phyloP scores from a whole-genome alignment of 768 basidiomycete species.

The Dentipellis sp. region DNA sequence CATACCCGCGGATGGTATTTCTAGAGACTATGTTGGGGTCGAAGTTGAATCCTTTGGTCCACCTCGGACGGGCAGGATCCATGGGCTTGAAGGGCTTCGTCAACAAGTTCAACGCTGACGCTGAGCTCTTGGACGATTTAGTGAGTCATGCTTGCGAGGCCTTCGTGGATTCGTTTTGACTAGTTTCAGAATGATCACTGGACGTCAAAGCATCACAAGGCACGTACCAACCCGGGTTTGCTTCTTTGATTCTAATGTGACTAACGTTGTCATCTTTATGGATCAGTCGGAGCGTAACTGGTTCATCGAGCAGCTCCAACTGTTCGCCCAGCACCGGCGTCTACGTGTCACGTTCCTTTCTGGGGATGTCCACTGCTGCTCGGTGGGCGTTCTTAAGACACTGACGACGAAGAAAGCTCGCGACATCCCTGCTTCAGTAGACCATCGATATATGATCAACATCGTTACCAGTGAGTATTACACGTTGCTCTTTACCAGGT shows the following conservation, averaged over 20 bases:
- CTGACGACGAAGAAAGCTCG: conserved; percentile 38
- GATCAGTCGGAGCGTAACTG: conserved; percentile 82
- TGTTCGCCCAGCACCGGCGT: conserved; percentile 49
- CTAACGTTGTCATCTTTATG: background rate
- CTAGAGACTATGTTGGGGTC: conserved; percentile 70
- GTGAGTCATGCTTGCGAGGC: conserved; percentile 28
- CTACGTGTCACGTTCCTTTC: conserved; percentile 79
- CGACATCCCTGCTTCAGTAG: conserved; percentile 43
- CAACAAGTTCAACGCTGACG: conserved; percentile 87
- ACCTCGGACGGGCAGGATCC: conserved; percentile 58
- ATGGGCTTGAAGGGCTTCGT: conserved; percentile 71
- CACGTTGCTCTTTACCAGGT: background rate
- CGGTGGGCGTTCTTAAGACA: conserved; percentile 73
- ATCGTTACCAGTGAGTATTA: conserved; percentile 59
- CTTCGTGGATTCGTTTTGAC: background rate
- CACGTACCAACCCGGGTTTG: conserved; percentile 17
- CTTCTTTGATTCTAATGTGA: background rate
- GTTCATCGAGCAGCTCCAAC: conserved; percentile 74
- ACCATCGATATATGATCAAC: conserved; percentile 88
- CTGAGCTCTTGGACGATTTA: conserved; percentile 90
- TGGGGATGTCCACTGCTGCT: conserved; percentile 92
- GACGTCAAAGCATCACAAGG: conserved; percentile 78
- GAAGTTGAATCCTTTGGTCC: conserved; percentile 77
- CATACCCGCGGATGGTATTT: conserved; percentile 92
- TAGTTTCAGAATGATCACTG: conserved; percentile 75